Evolutionary conservation across 768 basidiomycete species (phyloP).

Genomic region (Suillus spraguei): DNA sequence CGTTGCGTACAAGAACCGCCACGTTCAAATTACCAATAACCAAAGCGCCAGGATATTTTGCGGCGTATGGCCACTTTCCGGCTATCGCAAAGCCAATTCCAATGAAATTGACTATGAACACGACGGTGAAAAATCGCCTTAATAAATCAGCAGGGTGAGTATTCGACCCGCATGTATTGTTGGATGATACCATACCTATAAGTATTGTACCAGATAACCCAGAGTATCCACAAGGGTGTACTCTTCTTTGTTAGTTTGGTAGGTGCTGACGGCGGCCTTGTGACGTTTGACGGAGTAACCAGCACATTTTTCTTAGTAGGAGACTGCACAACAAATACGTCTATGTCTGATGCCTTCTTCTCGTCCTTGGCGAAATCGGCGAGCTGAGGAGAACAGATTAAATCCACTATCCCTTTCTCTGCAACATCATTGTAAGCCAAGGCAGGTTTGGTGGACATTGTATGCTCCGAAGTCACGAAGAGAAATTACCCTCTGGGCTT

Average conservation of each 20-base stretch:
- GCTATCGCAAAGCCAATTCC: slow-evolving; percentile 62
- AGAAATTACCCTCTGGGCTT: slow-evolving; percentile 18
- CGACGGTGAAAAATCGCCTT: slow-evolving; percentile 75
- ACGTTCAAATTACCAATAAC: slow-evolving; percentile 74
- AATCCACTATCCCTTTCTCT: slow-evolving; percentile 60
- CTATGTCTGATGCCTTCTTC: slow-evolving; percentile 38
- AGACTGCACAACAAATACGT: slow-evolving; percentile 34
- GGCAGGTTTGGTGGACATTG: slow-evolving; percentile 47
- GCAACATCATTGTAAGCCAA: slow-evolving; percentile 45
- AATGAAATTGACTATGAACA: slow-evolving; percentile 59
- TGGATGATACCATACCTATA: slow-evolving; percentile 53
- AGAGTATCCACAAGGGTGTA: slow-evolving; percentile 59
- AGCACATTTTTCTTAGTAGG: slow-evolving; percentile 44
- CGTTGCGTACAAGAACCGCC: slow-evolving; percentile 79
- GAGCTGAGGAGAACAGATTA: slow-evolving; percentile 34
- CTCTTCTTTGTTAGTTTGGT: slow-evolving; percentile 53
- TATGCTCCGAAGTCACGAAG: slow-evolving; percentile 11
- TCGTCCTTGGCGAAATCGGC: slow-evolving; percentile 37
- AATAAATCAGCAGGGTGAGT: slow-evolving; percentile 5
- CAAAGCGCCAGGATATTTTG: slow-evolving; percentile 68
- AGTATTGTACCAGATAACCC: slow-evolving; percentile 77
- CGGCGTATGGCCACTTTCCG: slow-evolving; percentile 70
- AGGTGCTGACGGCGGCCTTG: slow-evolving; percentile 36
- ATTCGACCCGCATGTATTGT: slow-evolving; percentile 1
- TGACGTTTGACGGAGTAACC: slow-evolving; percentile 35